These are phyloP conservation scores for Lepiota brunneoincarnata DNA, from an alignment of 768 basidiomycete genomes.

Conservation along the genomic window DNA sequence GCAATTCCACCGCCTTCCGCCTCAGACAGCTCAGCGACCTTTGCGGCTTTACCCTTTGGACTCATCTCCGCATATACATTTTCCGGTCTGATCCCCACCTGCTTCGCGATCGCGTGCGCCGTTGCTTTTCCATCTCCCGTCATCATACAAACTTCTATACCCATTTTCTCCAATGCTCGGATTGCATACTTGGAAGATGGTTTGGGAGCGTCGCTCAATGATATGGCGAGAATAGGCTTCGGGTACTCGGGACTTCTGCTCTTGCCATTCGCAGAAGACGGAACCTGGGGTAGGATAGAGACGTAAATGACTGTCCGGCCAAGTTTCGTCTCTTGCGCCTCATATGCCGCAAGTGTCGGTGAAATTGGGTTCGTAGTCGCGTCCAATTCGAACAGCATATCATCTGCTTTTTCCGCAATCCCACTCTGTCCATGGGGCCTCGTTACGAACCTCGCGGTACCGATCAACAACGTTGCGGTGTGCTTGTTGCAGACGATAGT, in stretches of 20 bases:
- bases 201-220: slow-evolving; percentile 86
- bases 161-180: slow-evolving; percentile 78
- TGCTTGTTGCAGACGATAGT: slow-evolving; percentile 50
- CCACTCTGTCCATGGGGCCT: slow-evolving; percentile 45
- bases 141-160: slow-evolving; percentile 89
- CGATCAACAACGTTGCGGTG: slow-evolving; percentile 65
- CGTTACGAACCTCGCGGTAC: slow-evolving; percentile 70
- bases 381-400: slow-evolving; percentile 12
- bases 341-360: slow-evolving; percentile 58
- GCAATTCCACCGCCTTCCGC: slow-evolving; percentile 73
- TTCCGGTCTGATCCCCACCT: slow-evolving; percentile 83
- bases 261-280: slow-evolving; percentile 5
- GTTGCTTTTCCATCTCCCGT: slow-evolving; percentile 90
- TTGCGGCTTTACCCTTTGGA: slow-evolving; percentile 91
- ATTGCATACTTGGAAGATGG: slow-evolving; percentile 83
- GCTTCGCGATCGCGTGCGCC: slow-evolving; percentile 83
- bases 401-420: slow-evolving; percentile 49
- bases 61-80: slow-evolving; percentile 92
- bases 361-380: slow-evolving; percentile 39
- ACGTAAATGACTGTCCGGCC: slow-evolving; percentile 90
- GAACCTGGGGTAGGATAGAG: slow-evolving; percentile 45
- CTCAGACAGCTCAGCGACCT: slow-evolving; percentile 79
- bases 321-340: slow-evolving; percentile 61
- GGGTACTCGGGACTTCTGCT: slow-evolving; percentile 30
- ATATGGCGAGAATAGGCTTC: slow-evolving; percentile 73